Evolutionary conservation across 345 rosid species (phyloP), one percentile per base, ranked within the genome.

Genomic region (Raphanus raphanistrum): DNA sequence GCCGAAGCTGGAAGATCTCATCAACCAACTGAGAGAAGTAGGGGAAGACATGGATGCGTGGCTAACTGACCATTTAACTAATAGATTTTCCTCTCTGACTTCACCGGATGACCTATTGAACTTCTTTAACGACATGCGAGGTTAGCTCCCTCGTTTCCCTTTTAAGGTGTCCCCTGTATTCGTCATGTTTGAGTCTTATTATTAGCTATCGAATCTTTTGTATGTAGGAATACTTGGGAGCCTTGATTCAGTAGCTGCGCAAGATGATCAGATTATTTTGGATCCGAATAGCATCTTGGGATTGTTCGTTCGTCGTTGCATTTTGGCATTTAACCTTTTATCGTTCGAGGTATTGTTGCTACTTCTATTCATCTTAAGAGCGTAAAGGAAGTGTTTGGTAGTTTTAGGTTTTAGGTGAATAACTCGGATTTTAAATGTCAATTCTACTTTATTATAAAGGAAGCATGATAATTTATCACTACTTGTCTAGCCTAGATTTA

Each of bases 241-340:
- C 66, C 82, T 84, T 78, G 97, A 92, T 77, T 82, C 89, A 10
- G 92, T 85, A 59, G 80, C 78, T 27, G 74, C 87, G 60, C 97
- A 91, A 60, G 98, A 90, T 70, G 96, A 85, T 64, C 98, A 92
- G 80, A 86, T 87, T 73, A 80, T 88, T 70, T 84, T 95, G 89
- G 99, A 95, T 64, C 92, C 94, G 3, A 95, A 77, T 68, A 90
- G 98, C 82, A 86, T 73, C 71, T 82, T 95, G 75, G 99, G 98
- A 74, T 82, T 91, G 87, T 95, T 90, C 86, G 85, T 92, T 50
- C 96, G 98, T 11, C 99, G 92, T 17, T 91, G 98, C 81, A 66
- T 92, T 61, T 89, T 92, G 76, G 87, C 98, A 68, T 92, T 92
- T 79, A 92, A 90, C 76, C 71, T 86, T 35, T 79, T 95, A 52